phyloP scores from a whole-genome alignment of 139 green algal genomes.

The Chlorella sp. region DNA sequence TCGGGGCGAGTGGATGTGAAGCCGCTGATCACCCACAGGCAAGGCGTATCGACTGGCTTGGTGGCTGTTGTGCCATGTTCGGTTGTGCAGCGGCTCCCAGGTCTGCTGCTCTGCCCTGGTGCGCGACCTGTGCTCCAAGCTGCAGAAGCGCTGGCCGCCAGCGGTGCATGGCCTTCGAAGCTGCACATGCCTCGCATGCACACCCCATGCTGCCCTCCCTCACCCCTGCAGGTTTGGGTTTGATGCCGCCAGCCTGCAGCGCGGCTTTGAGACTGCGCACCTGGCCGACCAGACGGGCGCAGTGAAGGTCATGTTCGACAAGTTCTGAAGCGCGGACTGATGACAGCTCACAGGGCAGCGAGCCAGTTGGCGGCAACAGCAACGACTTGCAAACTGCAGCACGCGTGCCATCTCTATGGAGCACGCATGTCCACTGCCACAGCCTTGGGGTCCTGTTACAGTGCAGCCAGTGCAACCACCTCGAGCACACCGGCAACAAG shows the following conservation, averaged over 20 bases:
- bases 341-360: no score
- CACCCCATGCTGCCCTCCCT: not conserved
- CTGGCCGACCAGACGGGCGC: constrained; percentile 48
- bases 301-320: constrained; percentile 68
- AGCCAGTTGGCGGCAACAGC: no score
- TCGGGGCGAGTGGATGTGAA: constrained; percentile 54
- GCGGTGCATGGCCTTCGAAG: not conserved
- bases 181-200: not conserved
- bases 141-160: not conserved
- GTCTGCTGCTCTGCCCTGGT: not conserved
- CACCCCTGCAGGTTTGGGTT: constrained; percentile 52
- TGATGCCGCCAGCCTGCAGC: constrained; percentile 37
- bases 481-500: no score
- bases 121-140: not conserved
- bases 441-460: no score
- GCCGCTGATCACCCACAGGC: constrained; percentile 66
- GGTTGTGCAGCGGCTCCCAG: not conserved
- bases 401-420: no score
- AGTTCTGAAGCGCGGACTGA: not conserved
- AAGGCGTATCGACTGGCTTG: not conserved
- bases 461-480: no score
- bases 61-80: not conserved
- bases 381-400: no score
- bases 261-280: constrained; percentile 57
- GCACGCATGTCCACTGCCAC: no score